Conservation (phyloP, 1,284 basidiomycete species). For the Puccinia hordei region DNA sequence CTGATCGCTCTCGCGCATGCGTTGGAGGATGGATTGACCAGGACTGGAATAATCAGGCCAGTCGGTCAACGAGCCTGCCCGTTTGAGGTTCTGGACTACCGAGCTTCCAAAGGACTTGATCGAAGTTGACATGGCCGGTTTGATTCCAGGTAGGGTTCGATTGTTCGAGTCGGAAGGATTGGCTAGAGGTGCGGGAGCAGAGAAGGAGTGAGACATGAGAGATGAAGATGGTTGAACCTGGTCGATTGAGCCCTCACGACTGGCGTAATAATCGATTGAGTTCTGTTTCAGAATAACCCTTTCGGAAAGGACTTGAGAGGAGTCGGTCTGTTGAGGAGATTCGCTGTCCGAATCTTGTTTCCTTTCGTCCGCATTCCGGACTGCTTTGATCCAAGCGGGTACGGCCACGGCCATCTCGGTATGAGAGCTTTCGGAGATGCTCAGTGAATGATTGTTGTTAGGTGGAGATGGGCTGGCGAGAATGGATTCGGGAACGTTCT, state of each 20-base stretch:
- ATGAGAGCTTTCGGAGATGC: background rate
- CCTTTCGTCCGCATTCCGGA: slow-evolving; percentile 39
- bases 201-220: slow-evolving; percentile 15
- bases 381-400: slow-evolving; percentile 47
- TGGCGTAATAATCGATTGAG: background rate
- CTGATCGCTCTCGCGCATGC: slow-evolving; percentile 20
- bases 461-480: background rate
- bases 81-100: slow-evolving; percentile 30
- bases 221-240: background rate
- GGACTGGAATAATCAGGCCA: slow-evolving; percentile 18
- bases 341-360: background rate
- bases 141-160: background rate
- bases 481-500: no score
- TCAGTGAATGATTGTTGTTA: background rate
- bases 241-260: background rate
- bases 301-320: background rate
- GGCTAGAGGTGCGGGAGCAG: slow-evolving; percentile 8
- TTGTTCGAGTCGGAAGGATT: background rate
- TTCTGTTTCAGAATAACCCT: background rate
- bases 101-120: slow-evolving; percentile 25
- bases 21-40: slow-evolving; percentile 15
- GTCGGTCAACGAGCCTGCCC: slow-evolving; percentile 21
- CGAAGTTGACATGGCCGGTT: background rate
- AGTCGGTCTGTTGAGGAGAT: background rate
- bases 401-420: slow-evolving; percentile 25